phyloP scores from a whole-genome alignment of 2,329 filamentous ascomycete genomes.

The Colletotrichum eleusines region DNA sequence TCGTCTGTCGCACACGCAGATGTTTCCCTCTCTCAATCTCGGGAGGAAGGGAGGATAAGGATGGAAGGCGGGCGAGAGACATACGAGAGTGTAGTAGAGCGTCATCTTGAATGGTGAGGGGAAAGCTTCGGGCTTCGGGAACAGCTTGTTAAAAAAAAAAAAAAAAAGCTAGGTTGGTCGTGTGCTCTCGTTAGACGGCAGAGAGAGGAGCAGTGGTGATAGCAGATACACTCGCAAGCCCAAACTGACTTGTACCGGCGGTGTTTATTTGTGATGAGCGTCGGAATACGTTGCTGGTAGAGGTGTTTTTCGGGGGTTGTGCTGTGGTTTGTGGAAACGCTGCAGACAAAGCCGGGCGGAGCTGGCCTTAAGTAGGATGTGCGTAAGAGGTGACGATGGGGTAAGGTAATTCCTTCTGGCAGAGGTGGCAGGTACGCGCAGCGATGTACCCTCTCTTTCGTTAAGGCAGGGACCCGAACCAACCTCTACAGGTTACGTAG shows the following conservation, averaged over 20 bases:
- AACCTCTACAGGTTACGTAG: conserved; percentile 20
- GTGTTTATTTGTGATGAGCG: conserved; percentile 11
- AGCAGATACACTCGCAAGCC: conserved; percentile 34
- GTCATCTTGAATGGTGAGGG: conserved; percentile 59
- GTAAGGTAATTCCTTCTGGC: conserved; percentile 19
- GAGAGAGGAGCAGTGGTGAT: conserved; percentile 3
- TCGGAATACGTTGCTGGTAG: conserved; percentile 3
- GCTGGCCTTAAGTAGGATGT: conserved; percentile 41
- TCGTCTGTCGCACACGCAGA: not conserved
- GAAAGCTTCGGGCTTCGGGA: conserved; percentile 32
- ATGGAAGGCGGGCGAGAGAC: conserved; percentile 43
- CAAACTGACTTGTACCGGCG: conserved; percentile 39
- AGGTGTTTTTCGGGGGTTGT: not conserved
- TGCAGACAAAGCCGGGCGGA: conserved; percentile 29
- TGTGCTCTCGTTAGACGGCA: conserved; percentile 20
- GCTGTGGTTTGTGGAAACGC: conserved; percentile 27
- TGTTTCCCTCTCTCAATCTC: conserved; percentile 13
- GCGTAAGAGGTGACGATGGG: conserved; percentile 41
- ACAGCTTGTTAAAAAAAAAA: not conserved
- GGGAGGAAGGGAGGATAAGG: not conserved
- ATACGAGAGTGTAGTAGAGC: conserved; percentile 69
- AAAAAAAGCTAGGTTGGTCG: conserved; percentile 22
- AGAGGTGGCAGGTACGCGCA: conserved; percentile 38
- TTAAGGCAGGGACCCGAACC: conserved; percentile 18
- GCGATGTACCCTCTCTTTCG: conserved; percentile 3